Percentiles rank a stretch among this genome's conserved stretches.
Evolutionary conservation across 208 protist genomes (phyloP).

Genomic region (Spironucleus salmonicida): DNA sequence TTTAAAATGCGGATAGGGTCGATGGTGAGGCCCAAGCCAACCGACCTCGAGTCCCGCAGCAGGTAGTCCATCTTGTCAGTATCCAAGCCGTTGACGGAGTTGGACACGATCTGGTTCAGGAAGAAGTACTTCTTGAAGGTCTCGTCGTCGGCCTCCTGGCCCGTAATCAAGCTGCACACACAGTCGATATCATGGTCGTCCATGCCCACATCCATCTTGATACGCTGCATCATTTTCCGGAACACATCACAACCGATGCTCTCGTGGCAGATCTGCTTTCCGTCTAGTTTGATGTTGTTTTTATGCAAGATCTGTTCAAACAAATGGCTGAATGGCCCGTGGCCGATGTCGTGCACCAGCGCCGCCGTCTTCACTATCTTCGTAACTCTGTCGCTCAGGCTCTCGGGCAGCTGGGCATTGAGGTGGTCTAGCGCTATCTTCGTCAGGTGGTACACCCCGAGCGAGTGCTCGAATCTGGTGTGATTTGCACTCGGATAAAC

Average conservation of each 20-base stretch:
- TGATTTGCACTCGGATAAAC: constrained; percentile 44
- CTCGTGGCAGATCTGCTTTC: neutral
- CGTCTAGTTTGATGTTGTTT: neutral
- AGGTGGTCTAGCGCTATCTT: neutral
- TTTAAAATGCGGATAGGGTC: neutral
- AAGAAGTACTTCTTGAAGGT: neutral
- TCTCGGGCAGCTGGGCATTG: constrained; percentile 14
- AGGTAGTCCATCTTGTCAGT: constrained; percentile 42
- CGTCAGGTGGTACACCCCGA: constrained; percentile 39
- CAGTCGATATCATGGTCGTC: neutral
- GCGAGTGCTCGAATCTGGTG: constrained; percentile 46
- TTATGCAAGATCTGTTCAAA: constrained; percentile 33
- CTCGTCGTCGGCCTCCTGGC: neutral
- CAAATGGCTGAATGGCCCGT: constrained; percentile 47
- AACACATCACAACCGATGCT: no score
- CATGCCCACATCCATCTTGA: neutral
- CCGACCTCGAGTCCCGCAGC: neutral
- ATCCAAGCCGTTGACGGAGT: constrained; percentile 35
- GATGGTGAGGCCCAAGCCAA: neutral
- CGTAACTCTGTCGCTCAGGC: neutral
- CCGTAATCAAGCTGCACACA: neutral
- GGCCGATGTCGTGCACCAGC: constrained; percentile 48
- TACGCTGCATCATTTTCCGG: neutral
- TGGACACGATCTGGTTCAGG: constrained; percentile 31
- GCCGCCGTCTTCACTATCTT: constrained; percentile 39